Evolutionary conservation across 495 filamentous ascomycete genomes (phyloP).

Genomic region (Lasiosphaeriaceae sp.): DNA sequence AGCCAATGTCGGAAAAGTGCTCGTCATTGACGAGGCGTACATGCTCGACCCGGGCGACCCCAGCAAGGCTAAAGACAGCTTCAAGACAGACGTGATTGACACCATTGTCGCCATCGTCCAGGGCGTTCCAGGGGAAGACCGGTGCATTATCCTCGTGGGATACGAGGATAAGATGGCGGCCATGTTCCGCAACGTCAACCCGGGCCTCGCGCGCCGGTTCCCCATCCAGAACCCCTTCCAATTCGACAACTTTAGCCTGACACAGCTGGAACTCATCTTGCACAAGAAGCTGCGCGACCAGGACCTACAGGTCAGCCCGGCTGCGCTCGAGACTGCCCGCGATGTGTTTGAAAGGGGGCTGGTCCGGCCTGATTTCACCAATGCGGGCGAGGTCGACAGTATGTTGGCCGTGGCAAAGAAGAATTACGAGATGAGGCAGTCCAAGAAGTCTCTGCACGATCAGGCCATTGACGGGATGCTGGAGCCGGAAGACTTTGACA

Average conservation of each 20-base stretch:
- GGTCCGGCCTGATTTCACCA: conserved; percentile 58
- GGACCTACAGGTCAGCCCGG: conserved; percentile 38
- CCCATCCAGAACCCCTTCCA: conserved; percentile 58
- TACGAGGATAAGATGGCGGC: conserved; percentile 72
- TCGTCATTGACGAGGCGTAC: conserved; percentile 77
- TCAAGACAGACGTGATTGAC: conserved; percentile 63
- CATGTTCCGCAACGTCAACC: conserved; percentile 81
- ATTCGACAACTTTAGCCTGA: conserved; percentile 66
- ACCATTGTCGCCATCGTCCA: conserved; percentile 83
- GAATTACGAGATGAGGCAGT: conserved; percentile 50
- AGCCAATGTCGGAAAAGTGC: conserved; percentile 63
- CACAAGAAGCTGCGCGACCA: conserved; percentile 51
- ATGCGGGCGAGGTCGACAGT: conserved; percentile 63
- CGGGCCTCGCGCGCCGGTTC: conserved; percentile 68
- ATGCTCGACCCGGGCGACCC: conserved; percentile 37
- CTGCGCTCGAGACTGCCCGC: conserved; percentile 42
- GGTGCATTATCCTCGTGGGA: conserved; percentile 74
- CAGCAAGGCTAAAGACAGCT: conserved; percentile 42
- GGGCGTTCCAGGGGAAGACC: conserved; percentile 69
- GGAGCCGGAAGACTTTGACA: conserved; percentile 65
- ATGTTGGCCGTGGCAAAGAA: conserved; percentile 57
- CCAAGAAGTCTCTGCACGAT: conserved; percentile 11
- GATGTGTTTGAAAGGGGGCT: conserved; percentile 48
- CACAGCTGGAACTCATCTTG: conserved; percentile 55
- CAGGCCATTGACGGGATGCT: conserved; percentile 27